Evolutionary conservation across 495 filamentous ascomycete genomes (phyloP).

Genomic region (Hypoxylon lenormandii): DNA sequence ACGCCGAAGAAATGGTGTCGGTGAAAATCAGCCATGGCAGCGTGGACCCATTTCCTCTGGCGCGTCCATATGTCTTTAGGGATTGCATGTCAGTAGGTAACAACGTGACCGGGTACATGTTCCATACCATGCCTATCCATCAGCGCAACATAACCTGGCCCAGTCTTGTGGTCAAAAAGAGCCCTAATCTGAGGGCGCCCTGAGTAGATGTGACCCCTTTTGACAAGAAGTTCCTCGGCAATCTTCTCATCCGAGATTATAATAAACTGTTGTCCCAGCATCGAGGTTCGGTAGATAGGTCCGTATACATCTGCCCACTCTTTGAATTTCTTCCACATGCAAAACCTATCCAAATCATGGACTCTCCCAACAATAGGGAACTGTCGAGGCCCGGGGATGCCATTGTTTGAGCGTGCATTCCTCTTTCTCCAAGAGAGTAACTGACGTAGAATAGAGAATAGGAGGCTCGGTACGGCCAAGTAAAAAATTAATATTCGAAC

Average conservation of each 20-base stretch:
- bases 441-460: constrained; percentile 58
- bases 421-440: constrained; percentile 55
- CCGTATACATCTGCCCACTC: constrained; percentile 68
- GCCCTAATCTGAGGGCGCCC: constrained; percentile 64
- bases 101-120: not conserved
- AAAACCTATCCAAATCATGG: constrained; percentile 63
- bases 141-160: constrained; percentile 60
- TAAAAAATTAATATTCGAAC: constrained; percentile 56
- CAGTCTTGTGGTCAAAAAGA: constrained; percentile 62
- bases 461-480: constrained; percentile 58
- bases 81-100: not conserved
- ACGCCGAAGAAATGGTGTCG: constrained; percentile 62
- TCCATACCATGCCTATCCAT: constrained; percentile 62
- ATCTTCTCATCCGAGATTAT: constrained; percentile 68
- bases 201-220: constrained; percentile 66
- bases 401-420: constrained; percentile 26
- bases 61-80: constrained; percentile 60
- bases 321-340: constrained; percentile 67
- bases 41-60: constrained; percentile 63
- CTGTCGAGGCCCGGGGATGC: constrained; percentile 60
- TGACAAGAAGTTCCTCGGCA: constrained; percentile 67
- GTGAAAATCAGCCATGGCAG: constrained; percentile 62
- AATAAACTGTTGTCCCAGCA: constrained; percentile 63
- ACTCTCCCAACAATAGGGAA: constrained; percentile 64
- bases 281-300: constrained; percentile 66